Evolutionary conservation across 306 rosid species (phyloP), one percentile per base, ranked within the genome.

Genomic region (Vachellia pachyceras): DNA sequence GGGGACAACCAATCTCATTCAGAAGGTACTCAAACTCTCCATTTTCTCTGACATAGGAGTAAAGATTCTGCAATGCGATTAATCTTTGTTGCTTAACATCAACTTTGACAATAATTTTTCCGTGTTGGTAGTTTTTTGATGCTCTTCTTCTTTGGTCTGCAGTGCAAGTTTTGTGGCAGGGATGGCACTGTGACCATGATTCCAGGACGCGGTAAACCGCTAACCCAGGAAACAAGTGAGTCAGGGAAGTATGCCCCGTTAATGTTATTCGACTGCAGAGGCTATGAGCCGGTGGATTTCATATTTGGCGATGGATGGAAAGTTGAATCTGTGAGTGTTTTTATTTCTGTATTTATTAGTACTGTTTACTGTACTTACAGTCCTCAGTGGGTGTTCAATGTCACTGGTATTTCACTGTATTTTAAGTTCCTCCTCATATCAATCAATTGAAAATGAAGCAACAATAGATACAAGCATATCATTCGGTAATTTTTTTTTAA

Each of bases 81-180:
- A 29, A 49, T 22, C 61, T 76, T 47, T 63, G 40, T 41, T 80
- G 77, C 58, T 29, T 76, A 69, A 50, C 41, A 77, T 74, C 60
- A 71, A 45, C 50, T 66, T 18, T 35, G 37, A 66, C 29, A 36
- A 25, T 52, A 15, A 23, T 76, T 72, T n/a, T 4, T 47, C 12
- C 40, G 5, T 70, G 25, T 77, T 79, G 80, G 44, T 86, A 63
- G 58, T 76, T 70, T 87, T 49, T 77, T 80, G 25, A 61, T 69
- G 50, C 46, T 74, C 46, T 74, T 69, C 73, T 63, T 71, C 12
- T 69, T 85, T 80, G 54, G 78, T 73, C 69, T 80, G 44, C 61
- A 93, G 97, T 95, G 99, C 94, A 95, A 95, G 86, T 89, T 95
- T 64, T 95, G 97, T 87, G 92, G 87, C 81, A 88, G 99, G 83